These are phyloP conservation scores for Claviceps sp. DNA, from an alignment of 2,329 filamentous ascomycete species.

Conservation along the genomic window DNA sequence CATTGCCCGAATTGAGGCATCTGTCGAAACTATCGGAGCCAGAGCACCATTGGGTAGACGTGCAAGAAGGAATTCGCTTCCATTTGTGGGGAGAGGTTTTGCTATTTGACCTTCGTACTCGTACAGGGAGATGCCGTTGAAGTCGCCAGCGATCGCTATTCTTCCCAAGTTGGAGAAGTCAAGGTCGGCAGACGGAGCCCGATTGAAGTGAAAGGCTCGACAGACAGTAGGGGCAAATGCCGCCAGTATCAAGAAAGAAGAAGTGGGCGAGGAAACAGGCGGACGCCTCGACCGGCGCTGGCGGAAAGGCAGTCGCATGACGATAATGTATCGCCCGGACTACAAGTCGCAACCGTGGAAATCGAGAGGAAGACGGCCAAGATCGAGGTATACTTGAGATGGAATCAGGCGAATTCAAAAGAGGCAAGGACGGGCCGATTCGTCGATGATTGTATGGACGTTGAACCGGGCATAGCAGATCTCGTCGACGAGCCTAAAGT, in stretches of 20 bases:
- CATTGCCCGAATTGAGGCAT: conserved; percentile 80
- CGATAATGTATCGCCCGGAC: conserved; percentile 13
- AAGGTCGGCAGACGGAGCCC: conserved; percentile 56
- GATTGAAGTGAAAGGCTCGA: conserved; percentile 43
- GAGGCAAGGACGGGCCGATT: not conserved
- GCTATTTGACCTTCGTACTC: conserved; percentile 71
- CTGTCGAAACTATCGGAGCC: conserved; percentile 57
- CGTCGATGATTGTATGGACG: not conserved
- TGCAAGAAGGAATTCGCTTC: conserved; percentile 67
- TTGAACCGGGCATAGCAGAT: conserved; percentile 5
- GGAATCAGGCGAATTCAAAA: not conserved
- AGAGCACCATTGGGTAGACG: conserved; percentile 79
- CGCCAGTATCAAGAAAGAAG: conserved; percentile 26
- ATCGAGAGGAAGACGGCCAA: not conserved
- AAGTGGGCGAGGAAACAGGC: conserved; percentile 13
- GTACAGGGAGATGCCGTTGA: conserved; percentile 82
- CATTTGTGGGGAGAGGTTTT: conserved; percentile 53
- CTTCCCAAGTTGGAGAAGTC: conserved; percentile 68
- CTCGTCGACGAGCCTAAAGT: not conserved
- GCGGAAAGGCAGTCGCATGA: conserved; percentile 36
- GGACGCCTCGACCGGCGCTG: conserved; percentile 28
- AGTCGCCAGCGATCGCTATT: conserved; percentile 78
- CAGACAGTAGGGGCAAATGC: conserved; percentile 28
- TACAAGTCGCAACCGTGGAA: not conserved
- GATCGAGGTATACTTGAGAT: not conserved